A percentile compares a stretch with the other conserved stretches of the same genome.
These are phyloP conservation scores for Globisporangium camurandrum DNA, from an alignment of 352 stramenopile species.

Conservation along the genomic window DNA sequence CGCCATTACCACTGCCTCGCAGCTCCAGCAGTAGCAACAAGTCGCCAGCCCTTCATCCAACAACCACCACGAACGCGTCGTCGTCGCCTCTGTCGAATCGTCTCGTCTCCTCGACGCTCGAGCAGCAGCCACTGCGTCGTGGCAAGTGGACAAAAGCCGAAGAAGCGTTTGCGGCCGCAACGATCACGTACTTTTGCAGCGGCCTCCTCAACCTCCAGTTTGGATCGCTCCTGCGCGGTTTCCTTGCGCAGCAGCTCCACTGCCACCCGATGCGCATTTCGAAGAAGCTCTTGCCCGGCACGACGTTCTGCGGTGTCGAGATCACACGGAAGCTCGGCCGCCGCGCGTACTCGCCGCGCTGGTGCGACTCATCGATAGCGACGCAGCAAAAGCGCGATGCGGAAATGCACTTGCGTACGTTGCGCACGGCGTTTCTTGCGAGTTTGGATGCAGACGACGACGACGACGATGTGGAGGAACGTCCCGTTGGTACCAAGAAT, in stretches of 20 bases:
- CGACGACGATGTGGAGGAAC: not conserved
- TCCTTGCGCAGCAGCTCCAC: slow-evolving; percentile 59
- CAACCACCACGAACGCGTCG: not conserved
- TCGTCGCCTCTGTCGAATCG: not conserved
- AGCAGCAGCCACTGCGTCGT: slow-evolving; percentile 28
- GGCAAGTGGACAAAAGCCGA: slow-evolving; percentile 70
- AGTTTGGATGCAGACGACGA: slow-evolving; percentile 49
- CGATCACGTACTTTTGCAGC: slow-evolving; percentile 63
- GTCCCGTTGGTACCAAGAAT: too few species aligned
- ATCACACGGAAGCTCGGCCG: slow-evolving; percentile 72
- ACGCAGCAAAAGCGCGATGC: slow-evolving; percentile 32
- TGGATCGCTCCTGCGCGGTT: slow-evolving; percentile 64
- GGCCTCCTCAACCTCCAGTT: slow-evolving; percentile 62
- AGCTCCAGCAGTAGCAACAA: not conserved
- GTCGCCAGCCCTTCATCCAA: not conserved
- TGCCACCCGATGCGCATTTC: slow-evolving; percentile 76
- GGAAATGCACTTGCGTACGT: slow-evolving; percentile 23
- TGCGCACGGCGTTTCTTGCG: slow-evolving; percentile 42
- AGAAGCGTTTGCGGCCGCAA: slow-evolving; percentile 54
- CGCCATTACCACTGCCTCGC: not conserved
- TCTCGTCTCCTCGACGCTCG: not conserved
- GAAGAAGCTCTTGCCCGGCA: slow-evolving; percentile 64
- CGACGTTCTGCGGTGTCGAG: slow-evolving; percentile 51
- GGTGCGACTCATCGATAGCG: slow-evolving; percentile 33
- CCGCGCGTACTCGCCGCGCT: slow-evolving; percentile 58